Conservation (phyloP, 2,329 filamentous ascomycete genomes). For the Colletotrichum trifolii region DNA sequence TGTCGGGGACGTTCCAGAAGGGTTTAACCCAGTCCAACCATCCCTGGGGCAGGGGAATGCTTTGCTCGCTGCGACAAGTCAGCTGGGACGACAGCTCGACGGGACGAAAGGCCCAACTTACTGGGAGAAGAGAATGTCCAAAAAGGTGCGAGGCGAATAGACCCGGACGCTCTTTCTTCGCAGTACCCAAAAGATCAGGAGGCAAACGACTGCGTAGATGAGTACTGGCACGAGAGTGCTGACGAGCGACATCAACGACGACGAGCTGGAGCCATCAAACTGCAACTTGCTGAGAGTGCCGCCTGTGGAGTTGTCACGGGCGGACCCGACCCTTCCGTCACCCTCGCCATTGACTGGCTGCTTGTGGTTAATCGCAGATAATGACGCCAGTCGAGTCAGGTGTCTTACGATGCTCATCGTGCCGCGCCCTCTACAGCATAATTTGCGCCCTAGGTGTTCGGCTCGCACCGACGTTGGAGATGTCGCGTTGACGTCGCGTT, state of each 20-base stretch:
- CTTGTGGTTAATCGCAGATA: conserved; percentile 14
- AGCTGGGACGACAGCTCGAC: background rate
- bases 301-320: conserved; percentile 52
- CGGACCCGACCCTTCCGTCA: conserved; percentile 57
- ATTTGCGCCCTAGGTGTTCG: background rate
- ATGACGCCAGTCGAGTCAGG: background rate
- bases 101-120: conserved; percentile 44
- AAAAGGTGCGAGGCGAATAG: conserved; percentile 65
- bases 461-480: background rate
- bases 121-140: conserved; percentile 61
- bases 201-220: conserved; percentile 58
- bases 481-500: background rate
- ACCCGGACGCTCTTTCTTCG: conserved; percentile 62
- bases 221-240: conserved; percentile 66
- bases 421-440: conserved; percentile 10
- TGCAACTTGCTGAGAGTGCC: conserved; percentile 50
- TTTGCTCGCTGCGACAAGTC: conserved; percentile 27
- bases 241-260: conserved; percentile 54
- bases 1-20: conserved; percentile 78
- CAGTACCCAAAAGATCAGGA: conserved; percentile 62
- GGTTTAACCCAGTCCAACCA: conserved; percentile 74
- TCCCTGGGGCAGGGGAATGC: conserved; percentile 62
- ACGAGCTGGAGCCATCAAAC: conserved; percentile 49
- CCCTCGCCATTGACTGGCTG: conserved; percentile 35
- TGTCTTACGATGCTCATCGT: conserved; percentile 22